Percentiles rank a stretch among this genome's conserved stretches.
These are phyloP conservation scores for Quercus suber DNA, from an alignment of 306 rosid genomes.

Conservation along the genomic window DNA sequence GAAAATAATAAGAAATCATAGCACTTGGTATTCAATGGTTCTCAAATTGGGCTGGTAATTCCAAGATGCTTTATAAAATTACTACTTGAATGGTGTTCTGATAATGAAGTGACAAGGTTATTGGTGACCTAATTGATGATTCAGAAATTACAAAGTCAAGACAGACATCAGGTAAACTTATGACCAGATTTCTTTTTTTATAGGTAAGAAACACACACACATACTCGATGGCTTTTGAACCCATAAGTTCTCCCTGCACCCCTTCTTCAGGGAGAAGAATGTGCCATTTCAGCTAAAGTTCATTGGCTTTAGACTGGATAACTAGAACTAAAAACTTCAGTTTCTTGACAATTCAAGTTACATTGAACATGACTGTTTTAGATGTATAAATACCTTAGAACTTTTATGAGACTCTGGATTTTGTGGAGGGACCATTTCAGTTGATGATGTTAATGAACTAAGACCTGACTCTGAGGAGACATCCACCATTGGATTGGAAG, in stretches of 20 bases:
- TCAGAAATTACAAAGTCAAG: not conserved
- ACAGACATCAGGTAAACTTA: not conserved
- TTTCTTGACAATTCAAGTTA: not conserved
- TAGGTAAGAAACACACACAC: not conserved
- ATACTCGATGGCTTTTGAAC: constrained; percentile 9
- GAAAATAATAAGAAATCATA: not conserved
- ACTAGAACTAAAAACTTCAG: not conserved
- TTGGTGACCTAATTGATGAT: constrained; percentile 3
- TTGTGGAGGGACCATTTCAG: constrained; percentile 39
- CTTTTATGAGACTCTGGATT: constrained; percentile 47
- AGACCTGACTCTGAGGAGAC: constrained; percentile 34
- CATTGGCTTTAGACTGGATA: constrained; percentile 9
- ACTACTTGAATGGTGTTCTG: not conserved
- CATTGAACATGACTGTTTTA: not conserved
- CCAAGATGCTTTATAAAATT: constrained; percentile 19
- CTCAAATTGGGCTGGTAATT: constrained; percentile 13
- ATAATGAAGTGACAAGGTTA: not conserved
- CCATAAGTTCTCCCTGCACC: not conserved
- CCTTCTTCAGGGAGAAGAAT: not conserved
- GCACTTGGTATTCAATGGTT: not conserved
- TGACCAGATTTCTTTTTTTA: not conserved
- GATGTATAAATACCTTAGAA: constrained; percentile 48
- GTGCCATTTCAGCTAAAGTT: constrained; percentile 10
- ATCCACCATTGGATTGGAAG: constrained; percentile 31
- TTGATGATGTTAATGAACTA: constrained; percentile 31